Percentiles rank a stretch among this genome's conserved stretches.
These are phyloP conservation scores for Termitomyces sp. DNA, from an alignment of 1,284 basidiomycete species.

Conservation along the genomic window DNA sequence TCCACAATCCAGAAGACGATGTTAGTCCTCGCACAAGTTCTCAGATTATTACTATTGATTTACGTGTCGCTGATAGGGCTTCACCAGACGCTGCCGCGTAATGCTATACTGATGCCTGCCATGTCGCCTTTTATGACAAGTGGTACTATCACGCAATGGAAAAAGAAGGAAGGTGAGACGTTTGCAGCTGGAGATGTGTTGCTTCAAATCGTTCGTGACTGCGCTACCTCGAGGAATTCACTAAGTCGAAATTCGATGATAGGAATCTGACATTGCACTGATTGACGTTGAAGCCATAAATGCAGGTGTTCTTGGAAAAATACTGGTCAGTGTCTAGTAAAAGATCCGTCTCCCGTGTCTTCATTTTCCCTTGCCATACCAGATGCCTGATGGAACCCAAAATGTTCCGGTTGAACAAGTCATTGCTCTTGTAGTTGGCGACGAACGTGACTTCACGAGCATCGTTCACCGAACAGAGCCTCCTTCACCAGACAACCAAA, in stretches of 20 bases:
- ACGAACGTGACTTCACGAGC: conserved; percentile 25
- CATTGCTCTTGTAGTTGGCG: conserved; percentile 32
- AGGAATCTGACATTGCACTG: conserved; percentile 36
- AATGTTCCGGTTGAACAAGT: conserved; percentile 39
- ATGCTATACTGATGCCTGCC: conserved; percentile 43
- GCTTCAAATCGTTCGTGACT: conserved; percentile 35
- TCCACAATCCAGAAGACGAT: conserved; percentile 17
- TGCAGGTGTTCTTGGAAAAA: conserved; percentile 37
- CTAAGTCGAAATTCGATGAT: neutral
- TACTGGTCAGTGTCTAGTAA: conserved; percentile 26
- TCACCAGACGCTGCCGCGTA: conserved; percentile 30
- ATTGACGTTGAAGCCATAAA: conserved; percentile 37
- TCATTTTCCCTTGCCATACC: neutral
- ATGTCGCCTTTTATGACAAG: conserved; percentile 44
- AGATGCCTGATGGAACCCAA: conserved; percentile 37
- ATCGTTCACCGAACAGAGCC: too few relatives aligned
- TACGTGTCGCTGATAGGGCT: conserved; percentile 22
- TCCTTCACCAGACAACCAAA: conserved; percentile 23
- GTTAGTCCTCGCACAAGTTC: conserved; percentile 7
- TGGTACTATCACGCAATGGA: conserved; percentile 39
- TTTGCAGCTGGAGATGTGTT: conserved; percentile 39
- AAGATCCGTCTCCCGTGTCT: too few relatives aligned
- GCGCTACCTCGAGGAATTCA: neutral
- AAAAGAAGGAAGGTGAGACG: conserved; percentile 39
- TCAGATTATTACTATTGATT: neutral